Evolutionary conservation across 306 rosid species (phyloP), one percentile per base, ranked within the genome.

Genomic region (Cotoneaster glaucophyllus): DNA sequence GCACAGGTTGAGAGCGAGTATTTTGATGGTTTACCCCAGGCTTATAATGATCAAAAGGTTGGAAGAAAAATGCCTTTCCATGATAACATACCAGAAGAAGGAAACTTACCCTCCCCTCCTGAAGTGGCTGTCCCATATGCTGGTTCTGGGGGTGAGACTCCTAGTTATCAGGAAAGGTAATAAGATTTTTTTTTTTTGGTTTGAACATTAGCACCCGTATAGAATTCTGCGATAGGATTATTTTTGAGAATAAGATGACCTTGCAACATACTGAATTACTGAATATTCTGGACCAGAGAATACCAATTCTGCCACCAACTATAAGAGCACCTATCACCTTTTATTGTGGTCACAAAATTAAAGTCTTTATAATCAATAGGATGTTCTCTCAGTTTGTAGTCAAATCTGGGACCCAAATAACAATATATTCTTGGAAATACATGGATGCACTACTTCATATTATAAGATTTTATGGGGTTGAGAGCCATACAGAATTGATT

Each of bases 111-210:
- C 67, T 65, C 64, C 73, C 82, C 85, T 68, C 82, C 74, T 41
- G 93, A 88, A 64, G 88, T 77, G 10, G 86, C 88, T 29, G 82
- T 44, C 24, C 81, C 77, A 62, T 74, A 44, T 85, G 66, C 85
- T 76, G 73, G 83, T 69, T 83, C 87, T 6, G 80, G 78, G 84
- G 85, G 75, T 61, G 86, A 85, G 68, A 76, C 79, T 77, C 85
- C 85, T 34, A 80, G 71, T 74, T 80, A 83, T 70, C 62, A 88
- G 19, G 91, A 91, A 83, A 93, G 98, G 98, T 93, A 81, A 32
- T 67, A 75, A 22, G n/a, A 25, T 37, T 48, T 3, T 26, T 48
- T 3, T 26, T 24, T 31, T 31, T 67, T 50, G 22, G 64, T 41
- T 69, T 64, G 43, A 43, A 22, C 25, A 13, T 32, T 64, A 39